Percentiles rank a stretch among this genome's conserved stretches.
These are phyloP conservation scores for Penicillium cinerascens DNA, from an alignment of 495 filamentous ascomycete species.

Conservation along the genomic window DNA sequence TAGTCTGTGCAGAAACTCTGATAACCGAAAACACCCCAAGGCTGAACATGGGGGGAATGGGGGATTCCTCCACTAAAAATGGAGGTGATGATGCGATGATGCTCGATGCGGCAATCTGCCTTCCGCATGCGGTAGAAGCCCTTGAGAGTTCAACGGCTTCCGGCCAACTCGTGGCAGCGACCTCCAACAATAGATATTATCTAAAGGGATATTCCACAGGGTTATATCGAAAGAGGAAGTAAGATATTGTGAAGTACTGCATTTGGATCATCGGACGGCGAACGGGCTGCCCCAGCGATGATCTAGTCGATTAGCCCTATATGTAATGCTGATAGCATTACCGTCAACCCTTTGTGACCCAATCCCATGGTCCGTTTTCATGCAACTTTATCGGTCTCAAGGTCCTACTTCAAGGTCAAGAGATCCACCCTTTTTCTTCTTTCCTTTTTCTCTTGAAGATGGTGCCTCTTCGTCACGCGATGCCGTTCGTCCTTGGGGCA, in stretches of 20 bases:
- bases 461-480: constrained; percentile 20
- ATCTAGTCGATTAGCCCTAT: constrained; percentile 15
- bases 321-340: constrained; percentile 39
- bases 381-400: constrained; percentile 23
- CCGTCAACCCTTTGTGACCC: constrained; percentile 25
- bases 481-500: constrained; percentile 11
- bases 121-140: constrained; percentile 30
- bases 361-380: constrained; percentile 44
- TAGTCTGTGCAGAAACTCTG: neutral
- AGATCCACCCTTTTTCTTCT: constrained; percentile 20
- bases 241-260: constrained; percentile 6
- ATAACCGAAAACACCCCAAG: neutral
- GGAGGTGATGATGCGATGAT: constrained; percentile 25
- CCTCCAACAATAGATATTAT: constrained; percentile 14
- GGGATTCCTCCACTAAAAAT: constrained; percentile 9
- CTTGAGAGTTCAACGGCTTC: constrained; percentile 13
- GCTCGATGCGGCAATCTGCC: constrained; percentile 25
- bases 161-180: constrained; percentile 12
- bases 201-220: constrained; percentile 4
- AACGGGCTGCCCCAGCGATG: constrained; percentile 11
- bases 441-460: constrained; percentile 4
- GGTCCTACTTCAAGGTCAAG: constrained; percentile 34
- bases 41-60: neutral
- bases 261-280: constrained; percentile 25
- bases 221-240: neutral